Conservation (phyloP, 352 stramenopile genomes). For the Pythium vanterpoolii region DNA sequence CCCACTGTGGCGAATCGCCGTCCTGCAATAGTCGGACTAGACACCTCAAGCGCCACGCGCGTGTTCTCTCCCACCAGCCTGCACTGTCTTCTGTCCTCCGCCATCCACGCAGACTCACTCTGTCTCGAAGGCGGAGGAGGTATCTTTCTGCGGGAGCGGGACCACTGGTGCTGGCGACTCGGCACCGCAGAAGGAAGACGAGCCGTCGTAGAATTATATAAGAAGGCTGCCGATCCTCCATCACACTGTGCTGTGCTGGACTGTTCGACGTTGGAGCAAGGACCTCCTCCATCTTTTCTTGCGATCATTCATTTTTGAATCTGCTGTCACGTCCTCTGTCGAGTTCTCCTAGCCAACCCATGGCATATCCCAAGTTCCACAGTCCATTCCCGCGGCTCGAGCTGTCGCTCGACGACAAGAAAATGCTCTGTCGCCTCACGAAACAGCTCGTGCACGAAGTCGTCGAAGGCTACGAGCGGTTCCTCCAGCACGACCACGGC, state of each 20-base stretch:
- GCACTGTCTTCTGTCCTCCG: no score
- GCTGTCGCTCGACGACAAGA: slow-evolving; percentile 49
- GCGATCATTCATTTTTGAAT: neutral
- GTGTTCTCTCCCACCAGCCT: no score
- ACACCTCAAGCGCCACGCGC: no score
- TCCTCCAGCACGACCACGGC: slow-evolving; percentile 37
- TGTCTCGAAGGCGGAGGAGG: no score
- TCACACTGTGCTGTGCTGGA: neutral
- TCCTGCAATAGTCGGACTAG: no score
- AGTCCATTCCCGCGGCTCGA: slow-evolving; percentile 51
- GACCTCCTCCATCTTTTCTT: no score
- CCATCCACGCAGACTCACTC: no score
- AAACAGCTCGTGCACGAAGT: slow-evolving; percentile 52
- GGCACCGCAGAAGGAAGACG: slow-evolving; percentile 17
- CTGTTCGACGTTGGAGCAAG: no score
- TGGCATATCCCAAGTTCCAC: slow-evolving; percentile 31
- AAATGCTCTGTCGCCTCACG: slow-evolving; percentile 43
- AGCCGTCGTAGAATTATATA: no score
- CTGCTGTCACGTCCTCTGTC: neutral
- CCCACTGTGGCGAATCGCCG: neutral
- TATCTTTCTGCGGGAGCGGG: no score
- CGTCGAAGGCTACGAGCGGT: slow-evolving; percentile 45
- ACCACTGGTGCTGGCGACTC: no score
- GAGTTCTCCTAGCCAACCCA: neutral
- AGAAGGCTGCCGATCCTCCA: neutral